Evolutionary conservation across 225 moss, liverwort and hornwort genomes (phyloP).

Genomic region (Straminergon stramineum): DNA sequence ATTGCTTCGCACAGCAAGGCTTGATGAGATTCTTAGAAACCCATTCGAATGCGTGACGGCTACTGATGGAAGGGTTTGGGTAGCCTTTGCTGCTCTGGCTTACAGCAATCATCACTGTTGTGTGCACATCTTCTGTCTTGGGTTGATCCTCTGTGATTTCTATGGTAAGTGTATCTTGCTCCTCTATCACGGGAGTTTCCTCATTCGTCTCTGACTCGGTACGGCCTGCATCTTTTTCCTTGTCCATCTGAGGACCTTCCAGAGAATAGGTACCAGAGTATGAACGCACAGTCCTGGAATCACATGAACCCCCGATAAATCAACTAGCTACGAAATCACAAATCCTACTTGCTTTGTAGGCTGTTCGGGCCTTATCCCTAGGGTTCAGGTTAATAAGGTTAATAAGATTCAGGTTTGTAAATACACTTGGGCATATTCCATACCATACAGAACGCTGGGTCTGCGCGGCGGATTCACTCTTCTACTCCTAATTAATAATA

Average conservation of each 20-base stretch:
- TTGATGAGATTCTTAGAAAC: conserved; percentile 60
- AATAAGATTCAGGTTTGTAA: not conserved
- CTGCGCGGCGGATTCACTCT: not conserved
- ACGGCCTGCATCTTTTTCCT: not conserved
- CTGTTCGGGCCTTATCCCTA: not conserved
- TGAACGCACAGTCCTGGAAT: not conserved
- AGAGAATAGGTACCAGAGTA: not conserved
- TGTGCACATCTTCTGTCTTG: not conserved
- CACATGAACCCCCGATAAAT: not conserved
- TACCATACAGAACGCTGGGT: not conserved
- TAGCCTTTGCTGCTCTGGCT: conserved; percentile 71
- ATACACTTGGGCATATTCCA: not conserved
- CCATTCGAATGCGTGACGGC: conserved; percentile 77
- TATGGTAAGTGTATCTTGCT: not conserved
- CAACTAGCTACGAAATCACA: too few species aligned
- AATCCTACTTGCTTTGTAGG: not conserved
- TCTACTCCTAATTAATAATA: not conserved
- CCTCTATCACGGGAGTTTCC: not conserved
- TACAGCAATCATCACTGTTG: conserved; percentile 58
- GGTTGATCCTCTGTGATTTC: not conserved
- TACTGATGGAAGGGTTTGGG: conserved; percentile 78
- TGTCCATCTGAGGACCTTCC: conserved; percentile 8
- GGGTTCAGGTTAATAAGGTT: not conserved
- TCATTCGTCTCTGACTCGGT: not conserved
- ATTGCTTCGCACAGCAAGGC: conserved; percentile 42